Base-by-base conservation (phyloP, 2,329 filamentous ascomycete genomes). In the Fusarium coffeatum region DNA sequence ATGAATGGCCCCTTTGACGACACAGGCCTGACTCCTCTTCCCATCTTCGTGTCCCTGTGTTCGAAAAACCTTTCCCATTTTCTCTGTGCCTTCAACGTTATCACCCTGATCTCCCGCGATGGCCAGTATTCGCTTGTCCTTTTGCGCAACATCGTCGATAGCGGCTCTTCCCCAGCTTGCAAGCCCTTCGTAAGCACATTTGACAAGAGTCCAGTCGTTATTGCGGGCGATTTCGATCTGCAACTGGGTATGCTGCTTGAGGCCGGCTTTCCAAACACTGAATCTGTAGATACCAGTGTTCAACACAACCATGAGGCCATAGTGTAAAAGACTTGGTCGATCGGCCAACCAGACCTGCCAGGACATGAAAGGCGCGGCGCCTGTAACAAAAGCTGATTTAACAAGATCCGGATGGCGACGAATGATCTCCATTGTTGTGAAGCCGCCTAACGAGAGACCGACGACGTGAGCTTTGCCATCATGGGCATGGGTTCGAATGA, bases 381-480 rank as follows among this genome's bases (percentile, higher is more conserved):
- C 72, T 8, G 75, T 70, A 15, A 65, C 15, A 53, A 71, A 41
- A 64, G 76, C 9, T 78, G 69, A 34, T 76, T 68, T 50, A 46
- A 63, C 71, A 78, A 60, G 55, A 8, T 46, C 15, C 23, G 62
- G 23, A 12, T 66, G 41, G 4, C 59, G 51, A 13, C 41, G 53
- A 6, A 65, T 30, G 16, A 65, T 10, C 7, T 65, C 53, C 60
- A 59, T 65, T 1, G 60, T 40, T 5, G 53, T 47, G 4, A 64
- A 77, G 80, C 8, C 81, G 8, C 81, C 81, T 18, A 81, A 77
- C 1, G 81, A 83, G 6, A 83, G 45, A 3, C 81, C 82, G 16
- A 82, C 79, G 22, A 83, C 42, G 59, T 83, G 82, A 1, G 82
- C 82, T 4, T 67, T 63, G 8, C 76, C 74, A 57, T 72, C 68